Evolutionary conservation across 2,329 filamentous ascomycete genomes (phyloP).

Genomic region (Fusarium clavum): DNA sequence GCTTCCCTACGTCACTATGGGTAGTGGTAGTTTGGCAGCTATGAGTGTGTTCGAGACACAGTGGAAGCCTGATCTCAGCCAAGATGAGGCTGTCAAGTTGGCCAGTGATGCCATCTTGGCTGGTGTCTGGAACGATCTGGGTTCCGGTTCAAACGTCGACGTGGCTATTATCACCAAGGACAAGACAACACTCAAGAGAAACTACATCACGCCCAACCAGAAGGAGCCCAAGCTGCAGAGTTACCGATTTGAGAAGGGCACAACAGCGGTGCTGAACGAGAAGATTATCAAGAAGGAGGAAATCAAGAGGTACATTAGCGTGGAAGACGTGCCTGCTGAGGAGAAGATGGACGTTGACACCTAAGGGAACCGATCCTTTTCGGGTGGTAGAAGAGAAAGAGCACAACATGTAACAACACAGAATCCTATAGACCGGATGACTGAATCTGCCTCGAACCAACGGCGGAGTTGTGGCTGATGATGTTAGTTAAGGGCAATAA

Average conservation of each 20-base stretch:
- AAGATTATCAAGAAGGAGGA: conserved; percentile 96
- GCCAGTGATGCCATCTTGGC: conserved; percentile 90
- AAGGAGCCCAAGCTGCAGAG: conserved; percentile 91
- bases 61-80: conserved; percentile 84
- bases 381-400: conserved; percentile 29
- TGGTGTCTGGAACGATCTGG: conserved; percentile 98
- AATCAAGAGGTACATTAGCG: conserved; percentile 91
- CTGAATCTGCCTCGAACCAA: conserved; percentile 25
- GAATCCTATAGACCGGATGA: conserved; percentile 37
- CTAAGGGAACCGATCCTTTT: conserved; percentile 48
- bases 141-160: conserved; percentile 97
- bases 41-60: conserved; percentile 98
- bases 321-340: conserved; percentile 83
- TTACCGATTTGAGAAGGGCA: conserved; percentile 90
- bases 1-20: conserved; percentile 99
- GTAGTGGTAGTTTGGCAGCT: conserved; percentile 91
- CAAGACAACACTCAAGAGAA: conserved; percentile 92
- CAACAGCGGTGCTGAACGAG: conserved; percentile 96
- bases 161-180: conserved; percentile 95
- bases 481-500: conserved; percentile 9
- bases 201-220: conserved; percentile 93
- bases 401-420: conserved; percentile 44
- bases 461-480: conserved; percentile 13
- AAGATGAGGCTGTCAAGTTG: conserved; percentile 85
- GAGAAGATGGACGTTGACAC: conserved; percentile 76